phyloP scores from a whole-genome alignment of 495 filamentous ascomycete species.

The Penicillium flavigenum region DNA sequence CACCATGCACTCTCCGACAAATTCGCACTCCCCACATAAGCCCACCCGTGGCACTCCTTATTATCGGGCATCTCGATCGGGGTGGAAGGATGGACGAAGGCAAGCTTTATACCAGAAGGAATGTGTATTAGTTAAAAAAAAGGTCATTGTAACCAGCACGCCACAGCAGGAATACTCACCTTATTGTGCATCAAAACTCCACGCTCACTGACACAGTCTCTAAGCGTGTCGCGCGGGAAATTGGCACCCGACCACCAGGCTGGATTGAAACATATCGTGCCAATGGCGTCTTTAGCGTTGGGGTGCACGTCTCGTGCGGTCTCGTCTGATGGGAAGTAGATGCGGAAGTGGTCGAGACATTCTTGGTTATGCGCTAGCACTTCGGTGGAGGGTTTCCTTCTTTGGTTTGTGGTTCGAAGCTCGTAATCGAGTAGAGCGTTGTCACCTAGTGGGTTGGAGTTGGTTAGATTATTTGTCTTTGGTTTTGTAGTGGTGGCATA shows the following conservation, averaged over 20 bases:
- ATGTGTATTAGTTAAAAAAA: conserved; percentile 1
- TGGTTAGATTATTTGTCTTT: conserved; percentile 1
- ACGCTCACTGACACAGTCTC: conserved; percentile 70
- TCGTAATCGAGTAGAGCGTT: conserved; percentile 57
- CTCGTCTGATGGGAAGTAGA: conserved; percentile 80
- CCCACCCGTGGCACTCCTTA: conserved; percentile 55
- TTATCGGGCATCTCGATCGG: conserved; percentile 28
- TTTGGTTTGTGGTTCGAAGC: conserved; percentile 39
- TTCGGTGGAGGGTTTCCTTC: conserved; percentile 10
- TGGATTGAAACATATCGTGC: conserved; percentile 75
- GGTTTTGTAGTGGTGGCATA: conserved; percentile 22
- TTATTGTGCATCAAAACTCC: conserved; percentile 88
- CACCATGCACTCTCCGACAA: conserved; percentile 90
- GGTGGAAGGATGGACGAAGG: conserved; percentile 60
- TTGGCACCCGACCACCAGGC: conserved; percentile 62
- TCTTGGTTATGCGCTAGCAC: conserved; percentile 26
- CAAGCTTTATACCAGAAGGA: conserved; percentile 41
- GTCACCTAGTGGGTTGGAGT: conserved; percentile 48
- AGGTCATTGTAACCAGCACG: neutral
- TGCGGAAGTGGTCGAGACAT: conserved; percentile 56
- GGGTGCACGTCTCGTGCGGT: conserved; percentile 66
- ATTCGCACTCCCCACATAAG: conserved; percentile 91
- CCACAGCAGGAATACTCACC: conserved; percentile 26
- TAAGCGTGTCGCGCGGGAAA: conserved; percentile 70
- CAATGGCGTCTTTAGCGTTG: conserved; percentile 57